Evolutionary conservation across 768 basidiomycete species (phyloP).

Genomic region (Russula griseocarnosa): DNA sequence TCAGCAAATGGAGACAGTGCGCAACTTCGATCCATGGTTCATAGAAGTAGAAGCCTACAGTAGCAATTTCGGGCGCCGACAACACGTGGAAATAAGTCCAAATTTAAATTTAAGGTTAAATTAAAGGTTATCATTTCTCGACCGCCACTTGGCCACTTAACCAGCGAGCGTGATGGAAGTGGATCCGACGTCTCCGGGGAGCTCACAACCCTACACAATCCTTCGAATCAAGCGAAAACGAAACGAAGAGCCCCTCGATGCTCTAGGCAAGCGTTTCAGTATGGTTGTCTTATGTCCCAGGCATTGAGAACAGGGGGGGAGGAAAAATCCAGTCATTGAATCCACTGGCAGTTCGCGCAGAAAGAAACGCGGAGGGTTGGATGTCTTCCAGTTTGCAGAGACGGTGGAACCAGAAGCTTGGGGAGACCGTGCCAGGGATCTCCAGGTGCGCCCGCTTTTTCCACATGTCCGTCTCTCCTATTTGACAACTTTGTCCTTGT

Average conservation of each 20-base stretch:
- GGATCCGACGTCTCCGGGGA: constrained; percentile 16
- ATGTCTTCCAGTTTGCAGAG: constrained; percentile 76
- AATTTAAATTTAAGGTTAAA: too few species aligned
- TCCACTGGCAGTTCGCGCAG: constrained; percentile 43
- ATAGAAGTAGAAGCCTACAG: too few species aligned
- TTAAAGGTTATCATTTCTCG: too few species aligned
- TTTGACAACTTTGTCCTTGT: not conserved
- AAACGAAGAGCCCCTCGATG: constrained; percentile 78
- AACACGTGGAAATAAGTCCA: too few species aligned
- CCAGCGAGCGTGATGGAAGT: constrained; percentile 17
- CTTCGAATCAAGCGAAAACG: constrained; percentile 80
- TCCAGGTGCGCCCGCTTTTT: constrained; percentile 51
- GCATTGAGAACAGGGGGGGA: not conserved
- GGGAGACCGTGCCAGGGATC: constrained; percentile 57
- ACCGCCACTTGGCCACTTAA: too few species aligned
- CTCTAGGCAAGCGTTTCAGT: constrained; percentile 51
- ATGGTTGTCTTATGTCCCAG: constrained; percentile 18
- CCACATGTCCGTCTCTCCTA: not conserved
- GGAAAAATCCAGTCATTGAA: constrained; percentile 51
- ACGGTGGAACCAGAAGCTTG: constrained; percentile 69
- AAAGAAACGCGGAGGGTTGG: constrained; percentile 50
- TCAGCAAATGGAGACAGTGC: too few species aligned
- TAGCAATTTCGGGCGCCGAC: too few species aligned
- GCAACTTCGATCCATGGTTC: too few species aligned
- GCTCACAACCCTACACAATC: constrained; percentile 56